Base-by-base conservation (phyloP, 208 protist species). In the Tritrichomonas musculus region DNA sequence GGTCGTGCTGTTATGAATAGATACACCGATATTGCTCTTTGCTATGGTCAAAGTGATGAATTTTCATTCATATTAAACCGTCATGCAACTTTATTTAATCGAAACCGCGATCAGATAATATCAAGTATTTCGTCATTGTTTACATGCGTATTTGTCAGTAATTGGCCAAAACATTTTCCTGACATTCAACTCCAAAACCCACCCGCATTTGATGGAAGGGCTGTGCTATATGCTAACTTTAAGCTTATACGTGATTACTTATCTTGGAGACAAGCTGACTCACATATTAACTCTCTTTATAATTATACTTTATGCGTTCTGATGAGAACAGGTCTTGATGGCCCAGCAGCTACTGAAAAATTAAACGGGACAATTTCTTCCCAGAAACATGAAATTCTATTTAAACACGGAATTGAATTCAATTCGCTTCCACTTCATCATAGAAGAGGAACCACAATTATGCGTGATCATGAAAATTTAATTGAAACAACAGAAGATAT, bases 41-140 rank as follows among this genome's bases (percentile, higher is more conserved):
- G 53, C 9, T 94, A 92, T 49, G 93, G 93, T 64, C 69, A 94
- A 57, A 92, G 80, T 55, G 93, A 94, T 94, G 93, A 94, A 49
- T 94, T 92, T 84, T 94, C 93, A 25, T 94, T 94, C 27, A n/a
- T 94, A 2, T 77, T 94, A 13, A 55, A 92, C 5, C 39, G 50
- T 49, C 22, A 41, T 20, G 39, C 93, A 60, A 64, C 20, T 60
- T 4, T 94, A 30, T 94, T 92, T 60, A n/a, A 88, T 11, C 33
- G 93, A 65, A 84, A 57, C 27, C 27, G 80, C 39, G 84, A 84
- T 36, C 57, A 92, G 49, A 77, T 94, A 33, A 57, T 92, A 11
- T 94, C 93, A 41, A 92, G 36, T 27, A 69, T 94, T 64, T 69
- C 50, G 8, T 94, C 93, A 25, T 4, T 92, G 25, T 94, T 94